Conservation (phyloP, 768 basidiomycete species). For the Cyclocybe aegerita region DNA sequence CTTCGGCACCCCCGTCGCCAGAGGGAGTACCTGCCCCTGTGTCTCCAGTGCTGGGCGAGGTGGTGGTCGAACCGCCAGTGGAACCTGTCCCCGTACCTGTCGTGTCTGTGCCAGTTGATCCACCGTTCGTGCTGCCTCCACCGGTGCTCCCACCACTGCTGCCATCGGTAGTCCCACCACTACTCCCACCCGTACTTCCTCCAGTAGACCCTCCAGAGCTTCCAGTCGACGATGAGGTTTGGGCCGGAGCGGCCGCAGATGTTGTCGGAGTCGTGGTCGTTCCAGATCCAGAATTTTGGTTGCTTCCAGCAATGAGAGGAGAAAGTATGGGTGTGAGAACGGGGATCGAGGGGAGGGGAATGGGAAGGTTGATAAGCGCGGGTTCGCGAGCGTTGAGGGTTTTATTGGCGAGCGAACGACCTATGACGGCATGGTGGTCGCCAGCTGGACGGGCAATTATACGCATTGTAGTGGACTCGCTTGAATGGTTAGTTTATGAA, state of each 20-base stretch:
- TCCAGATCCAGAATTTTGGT: conserved; percentile 7
- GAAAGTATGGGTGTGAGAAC: conserved; percentile 35
- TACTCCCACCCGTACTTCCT: conserved; percentile 9
- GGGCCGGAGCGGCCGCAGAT: conserved; percentile 13
- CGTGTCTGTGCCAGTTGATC: not conserved
- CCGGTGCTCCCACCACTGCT: conserved; percentile 13
- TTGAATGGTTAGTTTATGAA: not conserved
- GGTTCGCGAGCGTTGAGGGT: conserved; percentile 36
- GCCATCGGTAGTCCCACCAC: conserved; percentile 10
- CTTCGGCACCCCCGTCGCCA: not conserved
- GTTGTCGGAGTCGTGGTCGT: conserved; percentile 10
- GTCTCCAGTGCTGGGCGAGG: not conserved
- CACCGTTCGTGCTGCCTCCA: conserved; percentile 8
- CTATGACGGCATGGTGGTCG: conserved; percentile 6
- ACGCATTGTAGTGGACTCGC: conserved; percentile 7
- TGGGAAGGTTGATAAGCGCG: conserved; percentile 34
- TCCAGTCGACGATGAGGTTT: conserved; percentile 8
- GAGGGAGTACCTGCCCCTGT: not conserved
- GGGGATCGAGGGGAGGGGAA: conserved; percentile 40
- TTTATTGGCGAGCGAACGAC: conserved; percentile 14
- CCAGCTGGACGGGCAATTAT: conserved; percentile 2
- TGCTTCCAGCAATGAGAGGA: conserved; percentile 30
- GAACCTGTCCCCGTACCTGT: conserved; percentile 5
- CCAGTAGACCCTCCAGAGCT: conserved; percentile 12
- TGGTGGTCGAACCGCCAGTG: not conserved